phyloP scores from a whole-genome alignment of 768 basidiomycete genomes.

The Kwoniella pini region DNA sequence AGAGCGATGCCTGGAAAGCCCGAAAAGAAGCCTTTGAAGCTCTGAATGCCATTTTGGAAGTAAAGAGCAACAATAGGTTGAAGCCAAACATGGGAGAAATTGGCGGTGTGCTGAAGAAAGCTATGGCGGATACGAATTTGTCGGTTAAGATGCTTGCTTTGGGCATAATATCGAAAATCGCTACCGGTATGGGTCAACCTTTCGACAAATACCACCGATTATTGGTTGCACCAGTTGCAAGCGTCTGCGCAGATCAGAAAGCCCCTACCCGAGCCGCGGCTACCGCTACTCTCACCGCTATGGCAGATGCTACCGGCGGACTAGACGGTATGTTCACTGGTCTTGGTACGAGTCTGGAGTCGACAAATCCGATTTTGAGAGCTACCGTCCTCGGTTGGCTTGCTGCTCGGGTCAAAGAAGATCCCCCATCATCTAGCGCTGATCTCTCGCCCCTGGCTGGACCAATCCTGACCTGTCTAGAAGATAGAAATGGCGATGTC shows the following conservation, averaged over 20 bases:
- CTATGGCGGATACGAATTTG: slow-evolving; percentile 90
- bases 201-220: slow-evolving; percentile 87
- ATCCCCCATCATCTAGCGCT: slow-evolving; percentile 58
- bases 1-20: slow-evolving; percentile 94
- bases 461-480: slow-evolving; percentile 72
- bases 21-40: slow-evolving; percentile 92
- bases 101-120: slow-evolving; percentile 78
- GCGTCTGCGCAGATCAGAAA: slow-evolving; percentile 90
- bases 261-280: slow-evolving; percentile 78
- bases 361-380: slow-evolving; percentile 79
- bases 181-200: slow-evolving; percentile 89
- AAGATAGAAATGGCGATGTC: slow-evolving; percentile 88
- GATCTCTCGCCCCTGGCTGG: slow-evolving; percentile 73
- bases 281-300: slow-evolving; percentile 73
- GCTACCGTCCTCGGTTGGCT: slow-evolving; percentile 57
- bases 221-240: slow-evolving; percentile 72
- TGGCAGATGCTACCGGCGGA: slow-evolving; percentile 79
- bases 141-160: slow-evolving; percentile 86
- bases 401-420: slow-evolving; percentile 50
- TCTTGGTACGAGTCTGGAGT: slow-evolving; percentile 76
- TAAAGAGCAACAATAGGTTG: slow-evolving; percentile 86
- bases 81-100: slow-evolving; percentile 94
- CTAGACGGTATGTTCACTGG: slow-evolving; percentile 78
- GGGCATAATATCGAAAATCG: slow-evolving; percentile 84
- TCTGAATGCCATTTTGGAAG: slow-evolving; percentile 78